These are phyloP conservation scores for Eudorina sp. DNA, from an alignment of 139 green algal genomes.

Conservation along the genomic window DNA sequence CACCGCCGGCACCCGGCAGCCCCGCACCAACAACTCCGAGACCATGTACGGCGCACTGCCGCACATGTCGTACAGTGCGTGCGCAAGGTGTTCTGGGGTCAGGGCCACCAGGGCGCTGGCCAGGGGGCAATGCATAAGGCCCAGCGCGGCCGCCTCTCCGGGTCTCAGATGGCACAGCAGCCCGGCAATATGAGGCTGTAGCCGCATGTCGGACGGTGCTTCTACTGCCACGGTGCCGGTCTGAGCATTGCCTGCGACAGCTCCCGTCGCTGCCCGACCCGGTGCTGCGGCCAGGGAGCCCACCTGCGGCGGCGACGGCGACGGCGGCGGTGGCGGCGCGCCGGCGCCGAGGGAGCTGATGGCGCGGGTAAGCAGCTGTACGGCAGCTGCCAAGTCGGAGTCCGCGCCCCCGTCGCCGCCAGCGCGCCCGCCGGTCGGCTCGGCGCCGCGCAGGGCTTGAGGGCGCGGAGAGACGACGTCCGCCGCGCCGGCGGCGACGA, in stretches of 20 bases:
- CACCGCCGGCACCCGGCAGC: slow-evolving; percentile 13
- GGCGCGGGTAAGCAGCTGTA: too few relatives aligned
- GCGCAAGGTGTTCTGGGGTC: not conserved
- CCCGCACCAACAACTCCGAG: not conserved
- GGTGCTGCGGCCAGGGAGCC: not conserved
- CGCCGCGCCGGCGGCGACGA: not conserved
- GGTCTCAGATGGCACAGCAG: slow-evolving; percentile 17
- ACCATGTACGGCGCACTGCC: not conserved
- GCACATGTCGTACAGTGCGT: not conserved
- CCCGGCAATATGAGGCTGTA: not conserved
- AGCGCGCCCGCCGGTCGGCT: not conserved
- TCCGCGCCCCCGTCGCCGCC: not conserved
- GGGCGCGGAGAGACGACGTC: not conserved
- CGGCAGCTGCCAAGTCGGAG: too few relatives aligned
- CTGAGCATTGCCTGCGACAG: not conserved
- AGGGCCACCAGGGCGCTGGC: not conserved
- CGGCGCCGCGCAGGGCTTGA: not conserved
- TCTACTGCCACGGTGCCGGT: not conserved
- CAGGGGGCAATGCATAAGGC: not conserved
- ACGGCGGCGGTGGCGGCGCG: not conserved
- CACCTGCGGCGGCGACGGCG: not conserved
- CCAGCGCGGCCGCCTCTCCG: not conserved
- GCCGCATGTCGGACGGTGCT: not conserved
- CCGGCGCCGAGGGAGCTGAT: not conserved
- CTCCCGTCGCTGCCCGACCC: not conserved